Evolutionary conservation across 345 rosid species (phyloP).

Genomic region (Rhodomyrtus tomentosa): DNA sequence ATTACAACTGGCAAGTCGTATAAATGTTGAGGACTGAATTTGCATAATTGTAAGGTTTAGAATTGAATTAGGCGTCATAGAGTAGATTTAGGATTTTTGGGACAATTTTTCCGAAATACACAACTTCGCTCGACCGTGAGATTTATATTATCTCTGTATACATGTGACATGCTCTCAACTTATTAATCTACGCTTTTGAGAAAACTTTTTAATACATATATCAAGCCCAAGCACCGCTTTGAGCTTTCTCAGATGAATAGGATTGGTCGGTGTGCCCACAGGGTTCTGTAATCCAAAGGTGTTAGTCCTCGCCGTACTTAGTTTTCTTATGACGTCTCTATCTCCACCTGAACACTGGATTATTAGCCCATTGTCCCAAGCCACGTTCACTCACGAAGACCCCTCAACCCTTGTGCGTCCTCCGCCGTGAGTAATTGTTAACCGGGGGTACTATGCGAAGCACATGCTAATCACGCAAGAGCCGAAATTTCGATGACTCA

Average conservation of each 20-base stretch:
- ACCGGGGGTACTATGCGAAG: too few relatives aligned
- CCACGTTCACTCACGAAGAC: not conserved
- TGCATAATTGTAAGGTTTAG: too few relatives aligned
- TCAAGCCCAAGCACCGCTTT: not conserved
- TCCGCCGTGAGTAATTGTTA: too few relatives aligned
- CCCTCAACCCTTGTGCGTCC: not conserved
- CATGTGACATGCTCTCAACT: rapidly evolving
- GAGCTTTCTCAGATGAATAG: not conserved
- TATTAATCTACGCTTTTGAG: not conserved
- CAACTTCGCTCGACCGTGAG: not conserved
- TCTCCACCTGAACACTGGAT: not conserved
- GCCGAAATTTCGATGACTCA: too few relatives aligned
- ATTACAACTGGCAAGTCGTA: too few relatives aligned
- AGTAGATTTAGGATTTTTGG: too few relatives aligned
- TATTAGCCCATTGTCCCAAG: not conserved
- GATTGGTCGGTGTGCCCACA: not conserved
- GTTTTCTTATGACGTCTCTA: not conserved
- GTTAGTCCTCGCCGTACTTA: not conserved
- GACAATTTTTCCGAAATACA: too few relatives aligned
- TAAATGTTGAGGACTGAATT: too few relatives aligned
- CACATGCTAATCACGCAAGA: too few relatives aligned
- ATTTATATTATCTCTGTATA: not conserved
- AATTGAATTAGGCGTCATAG: too few relatives aligned
- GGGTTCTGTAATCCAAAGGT: not conserved
- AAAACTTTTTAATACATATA: not conserved